Percentiles rank a stretch among this genome's conserved stretches.
These are phyloP conservation scores for Colletotrichum sublineola DNA, from an alignment of 2,329 filamentous ascomycete species.

Conservation along the genomic window DNA sequence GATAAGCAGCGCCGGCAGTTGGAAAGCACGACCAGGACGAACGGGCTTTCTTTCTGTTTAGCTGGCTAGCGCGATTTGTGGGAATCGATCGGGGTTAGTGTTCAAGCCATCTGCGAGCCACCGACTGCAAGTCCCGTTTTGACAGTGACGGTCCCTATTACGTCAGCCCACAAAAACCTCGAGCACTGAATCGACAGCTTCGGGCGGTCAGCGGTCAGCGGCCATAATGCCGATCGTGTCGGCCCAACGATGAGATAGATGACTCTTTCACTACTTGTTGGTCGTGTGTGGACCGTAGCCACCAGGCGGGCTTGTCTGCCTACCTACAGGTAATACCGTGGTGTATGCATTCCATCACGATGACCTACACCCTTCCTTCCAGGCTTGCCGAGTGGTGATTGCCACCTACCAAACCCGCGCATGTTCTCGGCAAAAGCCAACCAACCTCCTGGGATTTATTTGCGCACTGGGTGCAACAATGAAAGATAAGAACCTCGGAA, in stretches of 20 bases:
- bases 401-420: neutral
- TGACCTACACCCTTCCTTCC: neutral
- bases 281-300: neutral
- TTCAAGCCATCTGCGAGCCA: conserved; percentile 32
- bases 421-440: conserved; percentile 10
- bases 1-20: conserved; percentile 17
- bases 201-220: neutral
- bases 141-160: conserved; percentile 29
- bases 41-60: neutral
- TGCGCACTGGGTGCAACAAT: neutral
- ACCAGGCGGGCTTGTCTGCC: too few relatives aligned
- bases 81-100: neutral
- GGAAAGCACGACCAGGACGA: neutral
- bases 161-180: conserved; percentile 17
- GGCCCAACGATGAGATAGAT: conserved; percentile 26
- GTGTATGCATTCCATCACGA: conserved; percentile 3
- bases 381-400: neutral
- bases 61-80: neutral
- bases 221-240: conserved; percentile 9
- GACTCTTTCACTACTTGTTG: neutral
- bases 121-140: conserved; percentile 34
- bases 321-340: too few relatives aligned
- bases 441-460: neutral
- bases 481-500: conserved; percentile 22
- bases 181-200: conserved; percentile 5